Conservation (phyloP, 2,329 filamentous ascomycete genomes). For the Cordyceps cicadae region DNA sequence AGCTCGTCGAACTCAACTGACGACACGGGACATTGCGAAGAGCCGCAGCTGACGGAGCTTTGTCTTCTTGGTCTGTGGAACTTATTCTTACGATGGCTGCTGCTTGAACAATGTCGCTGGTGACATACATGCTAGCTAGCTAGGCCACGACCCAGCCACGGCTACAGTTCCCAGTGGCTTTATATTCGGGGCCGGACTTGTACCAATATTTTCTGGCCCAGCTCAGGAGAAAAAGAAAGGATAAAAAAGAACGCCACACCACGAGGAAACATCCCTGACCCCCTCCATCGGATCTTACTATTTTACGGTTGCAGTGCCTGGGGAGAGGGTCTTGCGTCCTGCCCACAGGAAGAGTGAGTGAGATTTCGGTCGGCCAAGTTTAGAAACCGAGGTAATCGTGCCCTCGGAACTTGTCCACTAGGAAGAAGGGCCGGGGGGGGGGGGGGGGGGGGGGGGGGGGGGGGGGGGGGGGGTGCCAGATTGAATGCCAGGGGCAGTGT, state of each 20-base stretch:
- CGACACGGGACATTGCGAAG: too few species aligned
- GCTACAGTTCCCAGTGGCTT: slow-evolving; percentile 4
- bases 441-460: too few species aligned
- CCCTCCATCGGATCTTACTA: slow-evolving; percentile 5
- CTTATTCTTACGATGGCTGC: background rate
- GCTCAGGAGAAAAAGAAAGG: too few species aligned
- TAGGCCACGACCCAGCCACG: background rate
- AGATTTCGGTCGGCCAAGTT: background rate
- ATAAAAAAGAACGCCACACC: background rate
- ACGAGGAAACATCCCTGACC: slow-evolving; percentile 9
- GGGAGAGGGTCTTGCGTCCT: background rate
- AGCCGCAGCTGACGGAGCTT: too few species aligned
- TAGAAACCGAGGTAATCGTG: background rate
- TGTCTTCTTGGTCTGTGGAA: background rate
- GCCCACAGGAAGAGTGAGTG: background rate
- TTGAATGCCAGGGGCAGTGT: background rate
- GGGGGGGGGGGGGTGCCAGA: too few species aligned
- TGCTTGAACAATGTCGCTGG: background rate
- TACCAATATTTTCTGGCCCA: background rate
- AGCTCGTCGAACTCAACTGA: too few species aligned
- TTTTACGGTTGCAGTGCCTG: background rate
- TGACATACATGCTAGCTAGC: background rate
- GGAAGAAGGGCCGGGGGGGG: background rate
- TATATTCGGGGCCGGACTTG: background rate
- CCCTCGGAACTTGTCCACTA: slow-evolving; percentile 5